Evolutionary conservation across 1,284 basidiomycete genomes (phyloP), one percentile per base, ranked within the genome.

Genomic region (Ganoderma meredithae): DNA sequence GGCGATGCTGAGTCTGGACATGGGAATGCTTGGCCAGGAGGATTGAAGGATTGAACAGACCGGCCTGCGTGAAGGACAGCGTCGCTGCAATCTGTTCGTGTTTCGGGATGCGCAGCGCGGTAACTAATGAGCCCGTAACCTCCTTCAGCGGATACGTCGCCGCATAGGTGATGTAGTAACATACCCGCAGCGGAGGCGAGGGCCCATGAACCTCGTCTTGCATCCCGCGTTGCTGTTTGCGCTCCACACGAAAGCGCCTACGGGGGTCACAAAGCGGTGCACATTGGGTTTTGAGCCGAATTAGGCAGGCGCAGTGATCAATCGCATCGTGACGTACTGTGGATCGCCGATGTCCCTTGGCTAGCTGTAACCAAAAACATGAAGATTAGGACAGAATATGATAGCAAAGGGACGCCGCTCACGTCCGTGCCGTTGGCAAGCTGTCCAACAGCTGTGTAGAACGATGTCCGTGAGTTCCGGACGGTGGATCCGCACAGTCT

Each of bases 221-320:
- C 12, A 25, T 52, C 4, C 27, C 15, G 52, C 31, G 52, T 31
- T 33, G 52, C 27, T 55, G 52, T 55, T 6, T 27, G 17, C 15
- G 1, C 12, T 27, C 15, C 25, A 55, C 31, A 33, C 12, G 15
- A 7, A 27, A 55, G 36, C 55, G 55, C 19, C 55, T 25, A 25
- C 33, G 13, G 6, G 31, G 7, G 55, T 58, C 55, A 58, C 55
- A 58, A 58, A 58, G 55, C 55, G 33, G 55, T 39, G 55, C 55
- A 58, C 9, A 1, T 58, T n/a, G 33, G 55, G 9, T 58, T 39
- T n/a, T n/a, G 19, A 8, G 12, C 55, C 55, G 13, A 55, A 33
- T 55, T 33, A 22, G 55, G 55, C 33, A 58, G 36, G 55, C n/a
- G 55, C 55, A 22, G 33, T 58, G 31, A 36, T 58, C 55, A 39